Evolutionary conservation across 164 flowering plant species (phyloP).

Genomic region (grape (Vitis vinifera)): DNA sequence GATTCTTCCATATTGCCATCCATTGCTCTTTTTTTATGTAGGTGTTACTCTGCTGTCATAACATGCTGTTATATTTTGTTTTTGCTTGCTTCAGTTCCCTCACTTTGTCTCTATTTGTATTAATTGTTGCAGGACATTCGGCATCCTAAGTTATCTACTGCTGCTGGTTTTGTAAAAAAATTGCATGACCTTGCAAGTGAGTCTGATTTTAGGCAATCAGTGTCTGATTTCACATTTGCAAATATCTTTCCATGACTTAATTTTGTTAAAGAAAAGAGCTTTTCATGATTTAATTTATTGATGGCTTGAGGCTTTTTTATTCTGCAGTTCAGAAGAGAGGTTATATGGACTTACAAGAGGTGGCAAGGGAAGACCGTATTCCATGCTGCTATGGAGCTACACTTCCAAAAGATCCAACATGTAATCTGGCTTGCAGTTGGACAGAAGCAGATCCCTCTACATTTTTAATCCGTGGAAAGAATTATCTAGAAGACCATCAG

Average conservation of each 20-base stretch:
- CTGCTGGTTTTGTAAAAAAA: slow-evolving; percentile 39
- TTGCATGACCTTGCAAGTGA: slow-evolving; percentile 45
- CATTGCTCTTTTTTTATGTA: too few species aligned
- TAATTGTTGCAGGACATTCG: slow-evolving; percentile 15
- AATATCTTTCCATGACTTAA: too few species aligned
- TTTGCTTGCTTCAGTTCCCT: neutral
- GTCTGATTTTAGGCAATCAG: neutral
- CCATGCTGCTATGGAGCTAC: slow-evolving; percentile 49
- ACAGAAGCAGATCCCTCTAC: slow-evolving; percentile 51
- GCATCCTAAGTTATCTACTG: slow-evolving; percentile 29
- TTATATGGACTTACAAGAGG: slow-evolving; percentile 35
- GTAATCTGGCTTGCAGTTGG: slow-evolving; percentile 51
- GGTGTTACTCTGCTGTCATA: neutral
- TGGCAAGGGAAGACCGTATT: slow-evolving; percentile 19
- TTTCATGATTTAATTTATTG: slow-evolving; percentile 3
- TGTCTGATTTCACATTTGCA: too few species aligned
- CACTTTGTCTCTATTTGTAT: neutral
- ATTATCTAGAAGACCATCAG: slow-evolving; percentile 40
- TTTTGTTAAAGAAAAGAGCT: too few species aligned
- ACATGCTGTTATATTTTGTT: neutral
- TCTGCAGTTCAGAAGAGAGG: slow-evolving; percentile 43
- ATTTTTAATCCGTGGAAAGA: slow-evolving; percentile 57
- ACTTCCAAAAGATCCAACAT: slow-evolving; percentile 47
- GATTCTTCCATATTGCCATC: too few species aligned
- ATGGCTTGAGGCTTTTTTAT: slow-evolving; percentile 3